Conservation (phyloP, 2,329 filamentous ascomycete species). For the Camillea tinctor region DNA sequence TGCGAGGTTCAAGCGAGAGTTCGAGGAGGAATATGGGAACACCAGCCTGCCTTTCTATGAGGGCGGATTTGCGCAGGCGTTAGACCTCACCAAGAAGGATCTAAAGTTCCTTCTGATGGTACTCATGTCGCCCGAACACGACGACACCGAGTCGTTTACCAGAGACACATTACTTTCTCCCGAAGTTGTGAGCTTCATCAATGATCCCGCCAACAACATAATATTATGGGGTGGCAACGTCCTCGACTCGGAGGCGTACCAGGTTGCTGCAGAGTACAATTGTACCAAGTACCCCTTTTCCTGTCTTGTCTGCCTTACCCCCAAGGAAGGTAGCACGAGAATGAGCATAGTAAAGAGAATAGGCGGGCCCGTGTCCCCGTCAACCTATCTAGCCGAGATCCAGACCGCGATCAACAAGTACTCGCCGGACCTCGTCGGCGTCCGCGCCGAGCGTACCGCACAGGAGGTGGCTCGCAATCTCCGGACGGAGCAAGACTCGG, state of each 20-base stretch:
- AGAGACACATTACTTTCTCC: constrained; percentile 76
- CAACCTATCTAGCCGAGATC: constrained; percentile 74
- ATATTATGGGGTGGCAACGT: constrained; percentile 93
- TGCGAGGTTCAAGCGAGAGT: constrained; percentile 84
- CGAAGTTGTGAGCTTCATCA: constrained; percentile 72
- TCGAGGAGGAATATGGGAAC: constrained; percentile 87
- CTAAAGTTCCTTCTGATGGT: constrained; percentile 89
- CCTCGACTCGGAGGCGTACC: constrained; percentile 89
- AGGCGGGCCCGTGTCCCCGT: constrained; percentile 66
- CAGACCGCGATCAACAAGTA: constrained; percentile 72
- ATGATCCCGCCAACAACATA: constrained; percentile 73
- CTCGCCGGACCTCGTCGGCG: constrained; percentile 69
- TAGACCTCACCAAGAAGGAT: constrained; percentile 86
- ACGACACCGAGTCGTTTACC: constrained; percentile 82
- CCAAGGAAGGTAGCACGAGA: constrained; percentile 75
- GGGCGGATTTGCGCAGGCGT: constrained; percentile 85
- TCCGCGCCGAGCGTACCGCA: constrained; percentile 73
- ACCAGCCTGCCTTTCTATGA: constrained; percentile 76
- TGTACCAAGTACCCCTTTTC: constrained; percentile 93
- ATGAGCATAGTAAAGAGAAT: constrained; percentile 89
- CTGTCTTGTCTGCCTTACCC: constrained; percentile 82
- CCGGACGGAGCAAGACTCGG: constrained; percentile 85
- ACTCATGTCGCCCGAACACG: constrained; percentile 88
- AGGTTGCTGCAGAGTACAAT: constrained; percentile 81
- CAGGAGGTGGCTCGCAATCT: constrained; percentile 79